Percentiles rank a stretch among this genome's conserved stretches.
Evolutionary conservation across 2,329 filamentous ascomycete species (phyloP).

Genomic region (Cordyceps militaris): DNA sequence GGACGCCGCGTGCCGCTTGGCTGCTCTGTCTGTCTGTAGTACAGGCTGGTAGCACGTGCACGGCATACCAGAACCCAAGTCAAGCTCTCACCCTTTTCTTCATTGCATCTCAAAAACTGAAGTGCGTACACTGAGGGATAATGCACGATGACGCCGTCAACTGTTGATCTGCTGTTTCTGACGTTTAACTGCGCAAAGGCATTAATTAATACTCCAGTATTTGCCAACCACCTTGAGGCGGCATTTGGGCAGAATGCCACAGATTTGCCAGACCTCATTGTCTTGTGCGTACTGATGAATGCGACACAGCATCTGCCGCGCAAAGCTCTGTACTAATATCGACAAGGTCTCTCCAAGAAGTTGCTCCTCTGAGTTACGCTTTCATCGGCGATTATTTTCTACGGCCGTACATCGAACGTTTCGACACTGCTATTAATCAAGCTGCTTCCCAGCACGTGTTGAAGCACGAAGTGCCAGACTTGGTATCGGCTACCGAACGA

Average conservation of each 20-base stretch:
- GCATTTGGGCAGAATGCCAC: constrained; percentile 45
- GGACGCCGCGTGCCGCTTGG: too few species aligned
- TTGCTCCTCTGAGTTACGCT: constrained; percentile 74
- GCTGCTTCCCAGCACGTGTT: constrained; percentile 43
- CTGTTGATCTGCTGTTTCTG: constrained; percentile 66
- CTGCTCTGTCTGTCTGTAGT: too few species aligned
- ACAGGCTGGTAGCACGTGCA: too few species aligned
- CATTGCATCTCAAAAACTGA: background rate
- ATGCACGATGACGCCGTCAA: constrained; percentile 31
- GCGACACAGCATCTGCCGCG: background rate
- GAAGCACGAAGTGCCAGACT: constrained; percentile 19
- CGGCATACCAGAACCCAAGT: too few species aligned
- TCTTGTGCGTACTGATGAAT: constrained; percentile 41
- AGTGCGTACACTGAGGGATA: background rate
- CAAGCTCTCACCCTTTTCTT: background rate
- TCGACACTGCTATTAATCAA: constrained; percentile 63
- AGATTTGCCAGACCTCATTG: constrained; percentile 46
- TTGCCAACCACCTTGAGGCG: constrained; percentile 62
- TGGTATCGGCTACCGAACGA: constrained; percentile 9
- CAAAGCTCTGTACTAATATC: background rate
- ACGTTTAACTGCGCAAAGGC: constrained; percentile 85
- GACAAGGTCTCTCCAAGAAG: constrained; percentile 73
- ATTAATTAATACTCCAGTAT: constrained; percentile 59
- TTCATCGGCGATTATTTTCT: constrained; percentile 82
- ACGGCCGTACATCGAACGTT: constrained; percentile 64